A percentile compares a stretch with the other conserved stretches of the same genome.
Conservation (phyloP, 140 eudicot species). For the Ambrosia hybrid region DNA sequence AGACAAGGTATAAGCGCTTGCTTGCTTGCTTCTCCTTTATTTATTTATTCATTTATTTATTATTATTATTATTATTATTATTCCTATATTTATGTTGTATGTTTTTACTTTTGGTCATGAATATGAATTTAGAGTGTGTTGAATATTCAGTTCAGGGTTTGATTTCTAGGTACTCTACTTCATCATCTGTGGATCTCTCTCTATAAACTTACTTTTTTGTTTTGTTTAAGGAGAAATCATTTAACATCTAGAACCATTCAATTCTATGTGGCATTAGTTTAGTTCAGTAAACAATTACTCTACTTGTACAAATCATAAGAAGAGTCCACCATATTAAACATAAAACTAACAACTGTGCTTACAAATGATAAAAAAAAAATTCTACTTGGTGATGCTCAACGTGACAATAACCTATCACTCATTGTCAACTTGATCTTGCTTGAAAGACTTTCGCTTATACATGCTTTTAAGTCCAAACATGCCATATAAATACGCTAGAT, state of each 20-base stretch:
- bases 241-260: background rate
- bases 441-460: background rate
- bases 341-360: too few species aligned
- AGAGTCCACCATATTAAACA: too few species aligned
- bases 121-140: background rate
- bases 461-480: background rate
- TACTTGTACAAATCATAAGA: background rate
- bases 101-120: background rate
- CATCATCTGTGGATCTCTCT: too few species aligned
- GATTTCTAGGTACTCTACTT: background rate
- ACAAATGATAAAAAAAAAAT: too few species aligned
- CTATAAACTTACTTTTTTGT: too few species aligned
- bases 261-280: background rate
- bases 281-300: too few species aligned
- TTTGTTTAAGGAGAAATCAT: background rate
- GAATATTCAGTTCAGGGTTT: background rate
- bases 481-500: background rate
- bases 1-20: slow-evolving; percentile 15
- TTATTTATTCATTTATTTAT: too few species aligned
- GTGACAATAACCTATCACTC: background rate
- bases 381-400: background rate
- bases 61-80: too few species aligned
- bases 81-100: too few species aligned
- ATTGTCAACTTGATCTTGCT: background rate
- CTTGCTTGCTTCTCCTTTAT: background rate